phyloP scores from a whole-genome alignment of 2,329 filamentous ascomycete genomes.

The Phaeosphaeriaceae sp. region DNA sequence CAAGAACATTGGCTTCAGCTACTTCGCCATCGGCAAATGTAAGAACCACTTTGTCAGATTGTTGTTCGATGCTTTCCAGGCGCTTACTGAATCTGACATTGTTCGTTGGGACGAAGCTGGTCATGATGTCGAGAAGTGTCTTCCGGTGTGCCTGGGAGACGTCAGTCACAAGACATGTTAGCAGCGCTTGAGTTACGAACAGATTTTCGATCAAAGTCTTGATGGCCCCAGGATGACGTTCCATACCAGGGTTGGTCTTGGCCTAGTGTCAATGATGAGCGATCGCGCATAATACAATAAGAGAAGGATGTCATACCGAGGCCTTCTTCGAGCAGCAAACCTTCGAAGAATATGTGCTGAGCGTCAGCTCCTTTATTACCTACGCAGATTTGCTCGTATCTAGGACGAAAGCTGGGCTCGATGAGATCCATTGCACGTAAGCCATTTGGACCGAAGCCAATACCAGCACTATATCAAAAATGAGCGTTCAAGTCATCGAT shows the following conservation, averaged over 20 bases:
- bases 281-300: background rate
- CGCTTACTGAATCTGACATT: conserved; percentile 32
- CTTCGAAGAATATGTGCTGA: conserved; percentile 51
- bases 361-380: conserved; percentile 48
- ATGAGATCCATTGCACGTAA: conserved; percentile 52
- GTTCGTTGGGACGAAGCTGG: conserved; percentile 48
- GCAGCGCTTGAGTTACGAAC: conserved; percentile 1
- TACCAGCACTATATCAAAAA: conserved; percentile 21
- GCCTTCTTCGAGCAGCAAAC: conserved; percentile 48
- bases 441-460: conserved; percentile 49
- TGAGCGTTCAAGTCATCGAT: too few relatives aligned
- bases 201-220: conserved; percentile 12
- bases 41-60: conserved; percentile 46
- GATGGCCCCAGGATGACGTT: conserved; percentile 3
- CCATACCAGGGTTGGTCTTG: conserved; percentile 12
- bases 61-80: conserved; percentile 38
- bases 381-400: conserved; percentile 50
- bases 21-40: conserved; percentile 46
- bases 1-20: conserved; percentile 46
- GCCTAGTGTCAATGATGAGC: conserved; percentile 1
- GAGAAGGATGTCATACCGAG: conserved; percentile 35
- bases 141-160: conserved; percentile 48
- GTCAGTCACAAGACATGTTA: background rate
- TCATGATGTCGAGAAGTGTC: conserved; percentile 55
- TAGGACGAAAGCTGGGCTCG: conserved; percentile 44